A percentile compares a stretch with the other conserved stretches of the same genome.
Evolutionary conservation across 228 moss, liverwort and hornwort species (phyloP).

Genomic region (Sphagnum magellanicum): DNA sequence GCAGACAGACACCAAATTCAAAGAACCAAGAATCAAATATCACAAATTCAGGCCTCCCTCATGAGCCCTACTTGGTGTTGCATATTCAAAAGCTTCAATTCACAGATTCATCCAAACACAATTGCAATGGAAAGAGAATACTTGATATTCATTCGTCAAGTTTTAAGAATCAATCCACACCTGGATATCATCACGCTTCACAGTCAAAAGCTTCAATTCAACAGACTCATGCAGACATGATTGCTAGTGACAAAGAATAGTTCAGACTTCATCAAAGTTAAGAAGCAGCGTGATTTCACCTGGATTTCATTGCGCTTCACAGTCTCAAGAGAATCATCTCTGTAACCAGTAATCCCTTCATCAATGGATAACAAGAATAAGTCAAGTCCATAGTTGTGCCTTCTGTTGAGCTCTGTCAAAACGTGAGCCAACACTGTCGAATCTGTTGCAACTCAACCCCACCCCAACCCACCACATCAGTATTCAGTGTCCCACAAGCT

Average conservation of each 20-base stretch:
- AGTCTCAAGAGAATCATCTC: constrained; percentile 97
- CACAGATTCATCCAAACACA: neutral
- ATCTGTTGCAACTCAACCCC: constrained; percentile 35
- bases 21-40: neutral
- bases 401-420: constrained; percentile 76
- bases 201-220: neutral
- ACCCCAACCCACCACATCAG: too few relatives aligned
- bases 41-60: neutral
- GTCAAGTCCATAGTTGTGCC: constrained; percentile 89
- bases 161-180: neutral
- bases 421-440: constrained; percentile 95
- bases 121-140: neutral
- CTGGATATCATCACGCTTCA: neutral
- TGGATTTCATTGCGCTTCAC: constrained; percentile 96
- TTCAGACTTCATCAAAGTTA: neutral
- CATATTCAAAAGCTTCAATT: too few relatives aligned
- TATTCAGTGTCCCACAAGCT: too few relatives aligned
- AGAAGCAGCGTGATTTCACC: constrained; percentile 16
- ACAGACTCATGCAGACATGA: neutral
- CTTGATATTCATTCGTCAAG: too few relatives aligned
- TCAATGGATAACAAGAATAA: constrained; percentile 95
- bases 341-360: constrained; percentile 95
- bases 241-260: neutral
- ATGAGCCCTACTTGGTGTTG: neutral
- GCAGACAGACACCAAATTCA: constrained; percentile 16